These are phyloP conservation scores for Vitis hybrid DNA, from an alignment of 177 flowering plant genomes.

Conservation along the genomic window DNA sequence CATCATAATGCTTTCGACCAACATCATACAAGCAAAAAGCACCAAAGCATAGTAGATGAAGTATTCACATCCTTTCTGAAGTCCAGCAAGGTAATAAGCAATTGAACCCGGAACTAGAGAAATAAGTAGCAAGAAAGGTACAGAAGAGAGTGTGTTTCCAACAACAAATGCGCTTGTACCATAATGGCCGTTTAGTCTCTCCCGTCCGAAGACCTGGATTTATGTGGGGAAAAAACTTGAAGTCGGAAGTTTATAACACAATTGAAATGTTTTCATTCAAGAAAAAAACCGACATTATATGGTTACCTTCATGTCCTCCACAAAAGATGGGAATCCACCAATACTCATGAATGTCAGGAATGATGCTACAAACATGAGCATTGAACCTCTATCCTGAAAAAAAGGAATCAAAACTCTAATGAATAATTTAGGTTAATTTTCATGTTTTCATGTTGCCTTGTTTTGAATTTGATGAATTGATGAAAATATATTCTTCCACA, in stretches of 20 bases:
- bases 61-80: constrained; percentile 33
- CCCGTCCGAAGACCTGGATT: constrained; percentile 49
- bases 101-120: constrained; percentile 49
- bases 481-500: not conserved
- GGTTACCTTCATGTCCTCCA: constrained; percentile 25
- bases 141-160: constrained; percentile 56
- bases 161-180: constrained; percentile 48
- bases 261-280: no score
- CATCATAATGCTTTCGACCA: constrained; percentile 71
- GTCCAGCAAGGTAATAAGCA: constrained; percentile 40
- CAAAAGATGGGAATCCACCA: constrained; percentile 64
- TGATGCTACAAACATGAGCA: constrained; percentile 39
- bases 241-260: not conserved
- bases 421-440: not conserved
- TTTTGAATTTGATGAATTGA: no score
- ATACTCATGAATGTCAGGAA: constrained; percentile 51
- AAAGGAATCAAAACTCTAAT: not conserved
- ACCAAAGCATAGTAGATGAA: constrained; percentile 34
- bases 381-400: constrained; percentile 39
- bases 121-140: constrained; percentile 46
- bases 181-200: constrained; percentile 70
- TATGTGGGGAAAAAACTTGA: not conserved
- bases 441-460: not conserved
- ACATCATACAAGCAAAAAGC: constrained; percentile 35
- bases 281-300: no score